Evolutionary conservation across 805 yeast species (phyloP), one percentile per base, ranked within the genome.

Genomic region (Spathaspora girioi): DNA sequence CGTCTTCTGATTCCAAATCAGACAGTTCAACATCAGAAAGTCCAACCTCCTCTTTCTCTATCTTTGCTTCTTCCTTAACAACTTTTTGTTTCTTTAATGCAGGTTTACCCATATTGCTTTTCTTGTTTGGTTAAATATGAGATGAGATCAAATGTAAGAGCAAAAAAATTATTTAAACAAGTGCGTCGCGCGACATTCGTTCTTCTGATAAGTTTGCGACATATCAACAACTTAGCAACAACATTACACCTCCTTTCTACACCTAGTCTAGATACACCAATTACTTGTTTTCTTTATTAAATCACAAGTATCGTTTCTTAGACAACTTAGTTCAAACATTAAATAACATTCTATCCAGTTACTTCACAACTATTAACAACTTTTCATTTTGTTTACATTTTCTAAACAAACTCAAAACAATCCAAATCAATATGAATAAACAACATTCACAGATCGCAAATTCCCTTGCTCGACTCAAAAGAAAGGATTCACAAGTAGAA

Each of bases 1-100:
- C 71, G 38, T 60, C 67, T 38, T 65, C 64, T 31, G 57, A 50
- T 31, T 63, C 60, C 5, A 50, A 54, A 32, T 56, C 60, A 41
- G 50, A 42, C 26, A 43, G 29, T 38, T 45, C 54, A 10, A 19
- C 43, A 12, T 29, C 48, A 59, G 69, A 29, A 60, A 69, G 10
- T 59, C 26, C 6, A 6, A 11, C 69, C 18, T 48, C 55, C 6
- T 50, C 57, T 17, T 51, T 65, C 27, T 51, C 57, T 8, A 48
- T 50, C 8, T 48, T 53, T 46, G 54, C 58, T 14, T 59, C 60
- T 29, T 53, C 60, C n/a, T 50, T 53, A 17, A 49, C 55, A 14
- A 49, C 58, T 18, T 54, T 60, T 31, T 50, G 43, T 20, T 55
- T 62, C 27, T 59, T 66, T 46, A 55, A 61, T n/a, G 46, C 54